Percentiles rank a stretch among this genome's conserved stretches.
These are phyloP conservation scores for Nicotiana undulata DNA, from an alignment of 257 asterid species.

Conservation along the genomic window DNA sequence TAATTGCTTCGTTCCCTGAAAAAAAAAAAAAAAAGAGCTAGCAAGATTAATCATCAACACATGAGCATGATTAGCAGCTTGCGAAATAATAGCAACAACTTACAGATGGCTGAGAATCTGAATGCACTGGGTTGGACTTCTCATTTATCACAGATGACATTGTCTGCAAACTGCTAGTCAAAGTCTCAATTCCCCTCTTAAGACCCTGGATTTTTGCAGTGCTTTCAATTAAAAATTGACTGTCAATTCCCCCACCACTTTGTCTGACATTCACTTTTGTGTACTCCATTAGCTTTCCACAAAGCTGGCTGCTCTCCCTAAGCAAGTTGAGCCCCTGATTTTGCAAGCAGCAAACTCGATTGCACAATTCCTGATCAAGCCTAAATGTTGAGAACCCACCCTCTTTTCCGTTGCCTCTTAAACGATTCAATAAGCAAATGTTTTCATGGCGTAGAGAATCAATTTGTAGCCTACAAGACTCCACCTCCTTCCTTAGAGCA, in stretches of 20 bases:
- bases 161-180: constrained; percentile 45
- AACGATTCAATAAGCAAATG: constrained; percentile 69
- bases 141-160: constrained; percentile 43
- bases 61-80: background rate
- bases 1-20: constrained; percentile 54
- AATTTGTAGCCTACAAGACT: constrained; percentile 51
- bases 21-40: constrained; percentile 11
- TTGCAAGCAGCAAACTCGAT: constrained; percentile 65
- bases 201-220: constrained; percentile 88
- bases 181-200: constrained; percentile 62
- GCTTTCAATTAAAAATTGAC: constrained; percentile 66
- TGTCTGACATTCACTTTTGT: constrained; percentile 38
- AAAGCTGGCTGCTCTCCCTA: constrained; percentile 59
- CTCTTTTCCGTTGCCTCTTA: constrained; percentile 52
- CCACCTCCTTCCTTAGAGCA: constrained; percentile 87
- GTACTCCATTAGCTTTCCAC: constrained; percentile 55
- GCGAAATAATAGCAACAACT: background rate
- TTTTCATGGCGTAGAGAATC: constrained; percentile 88
- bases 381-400: constrained; percentile 63
- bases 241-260: constrained; percentile 25
- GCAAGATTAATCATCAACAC: background rate
- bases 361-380: constrained; percentile 73
- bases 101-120: constrained; percentile 36
- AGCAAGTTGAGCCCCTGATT: constrained; percentile 69
- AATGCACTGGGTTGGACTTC: constrained; percentile 20